Evolutionary conservation across 1,139 yeast species (phyloP).

Genomic region (Nakaseomyces nivariensis): DNA sequence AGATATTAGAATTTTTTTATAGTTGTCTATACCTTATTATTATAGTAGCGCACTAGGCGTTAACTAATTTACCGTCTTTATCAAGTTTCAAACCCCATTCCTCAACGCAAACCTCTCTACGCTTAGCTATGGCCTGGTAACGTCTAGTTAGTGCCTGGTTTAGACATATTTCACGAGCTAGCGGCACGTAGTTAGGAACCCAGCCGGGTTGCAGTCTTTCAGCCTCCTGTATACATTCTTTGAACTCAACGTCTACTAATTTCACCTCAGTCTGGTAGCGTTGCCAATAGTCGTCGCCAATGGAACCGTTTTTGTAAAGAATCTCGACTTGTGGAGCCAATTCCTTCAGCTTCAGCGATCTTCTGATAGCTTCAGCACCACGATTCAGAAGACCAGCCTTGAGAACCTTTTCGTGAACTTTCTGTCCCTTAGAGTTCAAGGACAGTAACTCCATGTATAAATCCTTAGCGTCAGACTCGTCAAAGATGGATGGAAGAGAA

Average conservation of each 20-base stretch:
- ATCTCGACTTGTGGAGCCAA: constrained; percentile 48
- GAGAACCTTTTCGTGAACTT: constrained; percentile 70
- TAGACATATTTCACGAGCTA: constrained; percentile 82
- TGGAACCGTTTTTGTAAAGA: constrained; percentile 77
- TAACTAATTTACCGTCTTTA: constrained; percentile 27
- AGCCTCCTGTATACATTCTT: constrained; percentile 71
- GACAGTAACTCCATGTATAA: constrained; percentile 52
- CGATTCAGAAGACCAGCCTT: constrained; percentile 82
- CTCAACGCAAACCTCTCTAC: constrained; percentile 39
- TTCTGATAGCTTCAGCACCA: constrained; percentile 84
- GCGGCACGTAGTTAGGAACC: constrained; percentile 66
- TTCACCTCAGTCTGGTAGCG: constrained; percentile 71
- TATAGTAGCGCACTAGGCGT: not conserved
- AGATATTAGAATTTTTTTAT: too few species aligned
- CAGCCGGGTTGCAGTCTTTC: constrained; percentile 68
- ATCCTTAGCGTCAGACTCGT: constrained; percentile 55
- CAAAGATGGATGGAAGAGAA: constrained; percentile 59
- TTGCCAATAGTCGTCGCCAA: constrained; percentile 82
- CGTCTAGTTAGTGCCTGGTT: constrained; percentile 86
- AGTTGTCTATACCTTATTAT: too few species aligned
- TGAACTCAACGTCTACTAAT: constrained; percentile 65
- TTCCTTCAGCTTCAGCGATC: constrained; percentile 72
- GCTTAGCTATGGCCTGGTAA: constrained; percentile 49
- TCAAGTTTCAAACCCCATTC: constrained; percentile 41
- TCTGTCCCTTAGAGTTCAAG: constrained; percentile 35